phyloP scores from a whole-genome alignment of 2,329 filamentous ascomycete species.

The Xylariaceae sp. region DNA sequence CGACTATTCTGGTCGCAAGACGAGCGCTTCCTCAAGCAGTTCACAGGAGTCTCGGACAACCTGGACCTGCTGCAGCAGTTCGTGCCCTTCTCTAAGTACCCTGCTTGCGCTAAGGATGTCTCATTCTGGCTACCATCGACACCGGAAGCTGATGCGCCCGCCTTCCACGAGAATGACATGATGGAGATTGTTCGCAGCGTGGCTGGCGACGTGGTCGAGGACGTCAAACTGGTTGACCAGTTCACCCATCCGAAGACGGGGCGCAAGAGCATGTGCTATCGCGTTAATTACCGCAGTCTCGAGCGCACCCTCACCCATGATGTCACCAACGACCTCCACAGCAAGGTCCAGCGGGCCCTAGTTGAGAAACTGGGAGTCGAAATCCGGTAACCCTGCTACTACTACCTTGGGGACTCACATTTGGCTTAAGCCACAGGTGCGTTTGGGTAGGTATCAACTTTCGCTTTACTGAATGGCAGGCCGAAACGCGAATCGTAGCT shows the following conservation, averaged over 20 bases:
- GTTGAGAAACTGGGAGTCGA: constrained; percentile 72
- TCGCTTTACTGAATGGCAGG: neutral
- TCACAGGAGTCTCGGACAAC: constrained; percentile 56
- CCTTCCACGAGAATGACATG: constrained; percentile 90
- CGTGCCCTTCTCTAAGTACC: constrained; percentile 84
- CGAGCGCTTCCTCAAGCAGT: constrained; percentile 79
- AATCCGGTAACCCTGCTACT: constrained; percentile 50
- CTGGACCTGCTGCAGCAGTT: constrained; percentile 56
- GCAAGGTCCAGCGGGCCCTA: constrained; percentile 58
- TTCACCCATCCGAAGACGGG: constrained; percentile 85
- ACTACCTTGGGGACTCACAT: neutral
- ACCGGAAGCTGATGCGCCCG: constrained; percentile 35
- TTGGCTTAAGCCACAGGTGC: neutral
- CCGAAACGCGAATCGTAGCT: neutral
- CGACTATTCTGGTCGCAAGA: constrained; percentile 93
- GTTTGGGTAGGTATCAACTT: neutral
- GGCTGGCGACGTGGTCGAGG: constrained; percentile 79
- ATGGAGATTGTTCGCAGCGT: constrained; percentile 90
- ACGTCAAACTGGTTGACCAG: constrained; percentile 77
- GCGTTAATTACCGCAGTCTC: constrained; percentile 88
- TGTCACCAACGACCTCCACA: constrained; percentile 73
- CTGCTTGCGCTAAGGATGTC: constrained; percentile 84
- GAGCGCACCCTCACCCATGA: constrained; percentile 83
- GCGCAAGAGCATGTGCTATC: constrained; percentile 80
- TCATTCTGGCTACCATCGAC: constrained; percentile 75